Evolutionary conservation across 75 land plant genomes (phyloP).

Genomic region (Chamaecyparis obtusa): DNA sequence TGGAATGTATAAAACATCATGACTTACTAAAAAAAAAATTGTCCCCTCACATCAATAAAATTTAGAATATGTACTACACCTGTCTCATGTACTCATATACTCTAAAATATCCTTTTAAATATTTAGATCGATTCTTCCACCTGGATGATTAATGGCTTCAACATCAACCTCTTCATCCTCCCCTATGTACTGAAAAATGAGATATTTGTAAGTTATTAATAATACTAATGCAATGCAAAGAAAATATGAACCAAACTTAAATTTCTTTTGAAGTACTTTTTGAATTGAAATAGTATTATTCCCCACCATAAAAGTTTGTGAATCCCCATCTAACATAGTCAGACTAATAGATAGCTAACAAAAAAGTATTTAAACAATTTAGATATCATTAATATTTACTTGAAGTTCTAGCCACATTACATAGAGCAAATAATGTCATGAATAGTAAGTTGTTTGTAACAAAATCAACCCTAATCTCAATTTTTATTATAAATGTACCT

Average conservation of each 20-base stretch:
- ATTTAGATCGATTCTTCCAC: conserved; percentile 17
- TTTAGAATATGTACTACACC: not conserved
- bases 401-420: not conserved
- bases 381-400: not conserved
- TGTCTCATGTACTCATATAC: not conserved
- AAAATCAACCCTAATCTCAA: not conserved
- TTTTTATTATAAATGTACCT: too few species aligned
- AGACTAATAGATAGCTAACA: not conserved
- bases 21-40: not conserved
- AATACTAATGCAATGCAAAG: not conserved
- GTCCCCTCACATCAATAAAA: not conserved
- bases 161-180: conserved; percentile 56
- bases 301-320: not conserved
- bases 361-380: not conserved
- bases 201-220: not conserved
- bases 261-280: not conserved
- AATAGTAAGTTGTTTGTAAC: not conserved
- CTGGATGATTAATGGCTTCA: conserved; percentile 24
- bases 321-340: too few species aligned
- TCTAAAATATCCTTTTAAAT: conserved; percentile 3
- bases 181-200: conserved; percentile 34
- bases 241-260: not conserved
- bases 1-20: not conserved
- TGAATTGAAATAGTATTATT: not conserved
- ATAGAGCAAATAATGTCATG: not conserved